These are phyloP conservation scores for Fragilaria radians DNA, from an alignment of 108 stramenopile species.

Conservation along the genomic window DNA sequence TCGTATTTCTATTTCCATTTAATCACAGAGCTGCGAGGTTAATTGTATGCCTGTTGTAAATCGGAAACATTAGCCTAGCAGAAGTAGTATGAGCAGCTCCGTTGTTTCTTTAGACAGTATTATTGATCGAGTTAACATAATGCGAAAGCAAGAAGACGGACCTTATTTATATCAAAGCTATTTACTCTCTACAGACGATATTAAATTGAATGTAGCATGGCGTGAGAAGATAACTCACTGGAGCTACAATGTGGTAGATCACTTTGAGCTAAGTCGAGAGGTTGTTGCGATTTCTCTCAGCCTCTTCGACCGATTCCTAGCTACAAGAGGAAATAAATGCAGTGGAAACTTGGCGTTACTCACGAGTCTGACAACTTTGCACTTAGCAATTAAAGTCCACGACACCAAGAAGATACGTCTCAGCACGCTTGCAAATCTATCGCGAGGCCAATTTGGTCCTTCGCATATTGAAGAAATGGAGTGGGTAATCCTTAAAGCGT, in stretches of 20 bases:
- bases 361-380: constrained; percentile 55
- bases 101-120: constrained; percentile 6
- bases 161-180: neutral
- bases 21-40: no score
- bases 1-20: no score
- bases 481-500: constrained; percentile 34
- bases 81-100: neutral
- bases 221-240: constrained; percentile 79
- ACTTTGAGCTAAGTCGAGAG: constrained; percentile 72
- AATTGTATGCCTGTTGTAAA: no score
- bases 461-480: constrained; percentile 76
- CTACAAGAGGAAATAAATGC: constrained; percentile 54
- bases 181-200: constrained; percentile 1
- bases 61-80: no score
- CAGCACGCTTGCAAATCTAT: constrained; percentile 57
- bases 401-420: constrained; percentile 58
- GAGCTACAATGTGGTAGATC: constrained; percentile 79
- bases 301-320: constrained; percentile 74
- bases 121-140: constrained; percentile 16
- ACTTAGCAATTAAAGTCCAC: constrained; percentile 71
- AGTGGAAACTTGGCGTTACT: constrained; percentile 58
- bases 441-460: constrained; percentile 60
- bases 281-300: constrained; percentile 59
- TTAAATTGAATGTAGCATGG: constrained; percentile 40
- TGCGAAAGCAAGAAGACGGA: constrained; percentile 15